A percentile compares a stretch with the other conserved stretches of the same genome.
phyloP scores from a whole-genome alignment of 1,284 basidiomycete species.

The Ceratobasidium sp. region DNA sequence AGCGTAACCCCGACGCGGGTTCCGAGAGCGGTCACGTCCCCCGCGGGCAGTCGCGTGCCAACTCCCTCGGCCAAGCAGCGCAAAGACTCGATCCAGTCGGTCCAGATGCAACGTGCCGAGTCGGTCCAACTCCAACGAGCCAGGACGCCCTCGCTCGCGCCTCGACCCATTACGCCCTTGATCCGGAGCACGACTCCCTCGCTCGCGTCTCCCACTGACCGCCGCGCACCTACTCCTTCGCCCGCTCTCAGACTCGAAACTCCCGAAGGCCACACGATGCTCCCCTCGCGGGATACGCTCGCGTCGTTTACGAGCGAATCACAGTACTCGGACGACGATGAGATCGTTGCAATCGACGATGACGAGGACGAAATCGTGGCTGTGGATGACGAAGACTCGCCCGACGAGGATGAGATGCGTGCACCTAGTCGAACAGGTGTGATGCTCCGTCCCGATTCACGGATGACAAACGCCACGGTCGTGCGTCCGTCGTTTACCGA shows the following conservation, averaged over 20 bases:
- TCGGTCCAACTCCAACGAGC: background rate
- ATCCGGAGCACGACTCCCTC: slow-evolving; percentile 7
- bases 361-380: slow-evolving; percentile 47
- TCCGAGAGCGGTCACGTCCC: background rate
- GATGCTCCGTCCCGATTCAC: slow-evolving; percentile 30
- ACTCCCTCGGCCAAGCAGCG: background rate
- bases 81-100: background rate
- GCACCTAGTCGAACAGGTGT: slow-evolving; percentile 22
- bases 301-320: slow-evolving; percentile 27
- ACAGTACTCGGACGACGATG: slow-evolving; percentile 35
- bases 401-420: slow-evolving; percentile 42
- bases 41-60: background rate
- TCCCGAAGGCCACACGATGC: slow-evolving; percentile 30
- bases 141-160: slow-evolving; percentile 2
- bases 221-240: slow-evolving; percentile 24
- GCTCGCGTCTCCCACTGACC: background rate
- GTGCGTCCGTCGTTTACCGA: slow-evolving; percentile 31
- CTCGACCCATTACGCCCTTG: slow-evolving; percentile 27
- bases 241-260: slow-evolving; percentile 27
- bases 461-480: slow-evolving; percentile 30
- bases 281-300: slow-evolving; percentile 12
- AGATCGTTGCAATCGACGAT: slow-evolving; percentile 37
- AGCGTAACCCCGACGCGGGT: background rate
- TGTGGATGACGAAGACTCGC: slow-evolving; percentile 47
- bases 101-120: background rate